Base-by-base conservation (phyloP, 2,329 filamentous ascomycete genomes). In the Aspergillus clavatus region DNA sequence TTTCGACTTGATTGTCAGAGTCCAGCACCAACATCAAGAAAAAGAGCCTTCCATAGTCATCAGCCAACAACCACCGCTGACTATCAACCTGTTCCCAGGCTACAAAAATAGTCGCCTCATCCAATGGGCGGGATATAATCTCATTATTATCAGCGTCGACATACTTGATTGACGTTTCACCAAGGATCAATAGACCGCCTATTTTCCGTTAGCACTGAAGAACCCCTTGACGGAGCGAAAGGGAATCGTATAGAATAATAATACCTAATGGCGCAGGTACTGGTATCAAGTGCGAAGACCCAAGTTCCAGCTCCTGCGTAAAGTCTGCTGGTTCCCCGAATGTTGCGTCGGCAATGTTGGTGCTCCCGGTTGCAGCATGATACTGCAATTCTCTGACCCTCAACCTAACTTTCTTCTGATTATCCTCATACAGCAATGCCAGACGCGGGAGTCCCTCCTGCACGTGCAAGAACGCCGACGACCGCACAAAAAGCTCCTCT, bases 31-130 rank as follows among this genome's bases (percentile, higher is more conserved):
- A 80, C 63, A 89, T 89, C 28, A 98, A 72, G n/a, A 96, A 73
- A 61, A 91, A 89, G 19, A 98, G 68, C 40, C 79, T 80, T 12
- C 93, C 91, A 61, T 93, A 96, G 57, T 96, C 89, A 62, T 98
- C 93, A 1, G 86, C 89, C 2, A 98, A 71, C n/a, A 96, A 75
- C 71, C 89, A 97, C 58, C 85, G 79, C 29, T 85, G 83, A 19
- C 82, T 81, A 58, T 97, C 87, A 41, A 93, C 83, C 57, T 84
- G 81, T 51, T 87, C 86, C 90, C 91, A 98, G 2, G 89, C 83
- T n/a, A 93, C 85, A 56, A 94, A 97, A 27, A 95, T 84, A 2
- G 86, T 89, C 0, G 89, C 80, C 45, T 91, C 83, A 1, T 81
- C 74, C 2, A 96, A 69, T 0, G 76, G 71, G 7, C 82, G 77